Evolutionary conservation across 2,329 filamentous ascomycete species (phyloP).

Genomic region (Venturia asperata): DNA sequence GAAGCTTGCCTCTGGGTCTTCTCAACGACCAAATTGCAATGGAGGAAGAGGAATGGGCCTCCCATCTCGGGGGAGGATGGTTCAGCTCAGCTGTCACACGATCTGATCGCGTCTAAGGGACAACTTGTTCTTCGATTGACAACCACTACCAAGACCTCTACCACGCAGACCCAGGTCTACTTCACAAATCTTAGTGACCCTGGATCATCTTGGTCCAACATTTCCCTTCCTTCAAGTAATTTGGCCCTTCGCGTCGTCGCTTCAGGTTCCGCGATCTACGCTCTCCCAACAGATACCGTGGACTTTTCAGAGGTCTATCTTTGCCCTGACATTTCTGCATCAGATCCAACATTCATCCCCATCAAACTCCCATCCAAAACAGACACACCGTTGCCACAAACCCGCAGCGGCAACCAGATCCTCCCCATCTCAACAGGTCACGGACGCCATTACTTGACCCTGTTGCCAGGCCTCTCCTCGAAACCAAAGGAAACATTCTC

Average conservation of each 20-base stretch:
- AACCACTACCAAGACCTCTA: not conserved
- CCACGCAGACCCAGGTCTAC: not conserved
- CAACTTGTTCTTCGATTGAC: not conserved
- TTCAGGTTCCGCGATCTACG: not conserved
- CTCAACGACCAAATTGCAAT: not conserved
- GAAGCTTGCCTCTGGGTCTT: not conserved
- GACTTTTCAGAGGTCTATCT: not conserved
- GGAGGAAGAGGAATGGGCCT: not conserved
- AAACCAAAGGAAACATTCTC: conserved; percentile 4
- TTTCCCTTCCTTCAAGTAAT: not conserved
- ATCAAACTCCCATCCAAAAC: not conserved
- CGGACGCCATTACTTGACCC: conserved; percentile 12
- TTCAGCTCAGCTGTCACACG: not conserved
- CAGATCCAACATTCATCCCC: not conserved
- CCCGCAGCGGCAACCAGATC: conserved; percentile 3
- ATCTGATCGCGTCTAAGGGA: not conserved
- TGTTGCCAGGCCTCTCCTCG: not conserved
- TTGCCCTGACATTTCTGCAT: not conserved
- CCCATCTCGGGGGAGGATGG: not conserved
- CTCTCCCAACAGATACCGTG: not conserved
- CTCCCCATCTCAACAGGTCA: conserved; percentile 9
- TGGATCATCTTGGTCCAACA: not conserved
- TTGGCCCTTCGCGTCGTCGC: not conserved
- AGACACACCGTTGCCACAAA: not conserved
- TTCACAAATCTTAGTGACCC: not conserved